Evolutionary conservation across 345 rosid species (phyloP).

Genomic region (Hypericum androsaemum): DNA sequence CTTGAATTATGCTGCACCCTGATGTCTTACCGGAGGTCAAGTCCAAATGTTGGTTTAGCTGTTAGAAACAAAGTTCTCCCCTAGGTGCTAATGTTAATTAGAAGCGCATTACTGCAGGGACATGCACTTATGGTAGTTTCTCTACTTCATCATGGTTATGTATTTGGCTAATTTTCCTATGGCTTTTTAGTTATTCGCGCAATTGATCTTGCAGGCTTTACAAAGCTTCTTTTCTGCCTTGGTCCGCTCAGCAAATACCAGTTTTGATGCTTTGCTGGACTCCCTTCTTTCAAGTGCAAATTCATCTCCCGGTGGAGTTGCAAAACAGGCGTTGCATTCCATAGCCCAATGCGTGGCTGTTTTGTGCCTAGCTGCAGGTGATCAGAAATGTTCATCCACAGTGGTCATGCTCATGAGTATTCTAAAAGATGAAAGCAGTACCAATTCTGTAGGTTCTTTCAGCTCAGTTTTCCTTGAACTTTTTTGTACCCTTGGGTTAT

Average conservation of each 20-base stretch:
- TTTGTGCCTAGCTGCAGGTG: constrained; percentile 93
- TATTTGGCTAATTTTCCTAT: constrained; percentile 12
- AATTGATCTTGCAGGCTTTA: constrained; percentile 56
- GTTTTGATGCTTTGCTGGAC: constrained; percentile 75
- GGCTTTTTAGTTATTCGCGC: constrained; percentile 14
- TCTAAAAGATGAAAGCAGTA: constrained; percentile 65
- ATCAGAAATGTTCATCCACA: constrained; percentile 80
- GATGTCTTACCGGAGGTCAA: constrained; percentile 85
- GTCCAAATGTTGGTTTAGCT: constrained; percentile 63
- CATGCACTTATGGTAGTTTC: constrained; percentile 83
- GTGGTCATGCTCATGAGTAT: constrained; percentile 81
- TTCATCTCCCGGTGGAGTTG: constrained; percentile 87
- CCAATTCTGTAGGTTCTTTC: constrained; percentile 60
- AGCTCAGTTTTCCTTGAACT: neutral
- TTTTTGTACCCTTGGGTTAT: neutral
- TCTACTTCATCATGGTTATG: constrained; percentile 5
- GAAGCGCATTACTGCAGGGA: constrained; percentile 96
- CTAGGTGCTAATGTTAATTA: constrained; percentile 71
- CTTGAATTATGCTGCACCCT: constrained; percentile 97
- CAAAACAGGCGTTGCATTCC: constrained; percentile 88
- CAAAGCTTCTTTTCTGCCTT: constrained; percentile 77
- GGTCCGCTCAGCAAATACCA: constrained; percentile 81
- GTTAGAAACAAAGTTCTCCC: constrained; percentile 96
- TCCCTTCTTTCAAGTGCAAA: constrained; percentile 92
- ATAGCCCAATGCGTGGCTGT: constrained; percentile 98